phyloP scores from a whole-genome alignment of 108 stramenopile genomes.

The Fistulifera pelliculosa region DNA sequence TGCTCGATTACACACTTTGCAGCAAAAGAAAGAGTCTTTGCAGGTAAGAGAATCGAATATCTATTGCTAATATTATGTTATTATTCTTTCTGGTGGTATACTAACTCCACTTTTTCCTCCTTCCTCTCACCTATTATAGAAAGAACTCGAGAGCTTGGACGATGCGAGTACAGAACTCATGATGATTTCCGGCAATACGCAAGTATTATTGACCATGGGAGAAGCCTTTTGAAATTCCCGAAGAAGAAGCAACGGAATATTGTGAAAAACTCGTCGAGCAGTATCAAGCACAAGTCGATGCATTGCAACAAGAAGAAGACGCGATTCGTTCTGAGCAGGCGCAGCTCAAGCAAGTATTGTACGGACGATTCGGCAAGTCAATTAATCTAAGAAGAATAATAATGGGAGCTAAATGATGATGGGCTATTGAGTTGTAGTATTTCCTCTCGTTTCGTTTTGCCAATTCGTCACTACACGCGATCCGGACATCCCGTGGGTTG shows the following conservation, averaged over 20 bases:
- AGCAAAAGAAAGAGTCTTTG: slow-evolving; percentile 9
- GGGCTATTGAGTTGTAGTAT: no score
- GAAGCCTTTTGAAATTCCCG: slow-evolving; percentile 78
- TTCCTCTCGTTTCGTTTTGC: neutral
- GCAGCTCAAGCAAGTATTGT: slow-evolving; percentile 70
- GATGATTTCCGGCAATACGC: slow-evolving; percentile 71
- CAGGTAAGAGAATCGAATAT: slow-evolving; percentile 54
- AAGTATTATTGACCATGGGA: slow-evolving; percentile 64
- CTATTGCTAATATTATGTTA: no score
- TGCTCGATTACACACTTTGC: slow-evolving; percentile 55
- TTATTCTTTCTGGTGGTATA: no score
- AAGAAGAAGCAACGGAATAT: slow-evolving; percentile 83
- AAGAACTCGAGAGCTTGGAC: slow-evolving; percentile 75
- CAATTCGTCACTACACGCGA: slow-evolving; percentile 31
- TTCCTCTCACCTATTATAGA: slow-evolving; percentile 24
- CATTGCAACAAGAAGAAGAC: slow-evolving; percentile 51
- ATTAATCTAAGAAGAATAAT: slow-evolving; percentile 72
- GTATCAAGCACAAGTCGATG: slow-evolving; percentile 52
- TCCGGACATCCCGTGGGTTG: slow-evolving; percentile 75
- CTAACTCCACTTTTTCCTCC: neutral
- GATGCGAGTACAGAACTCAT: slow-evolving; percentile 93
- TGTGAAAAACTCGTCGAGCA: slow-evolving; percentile 81
- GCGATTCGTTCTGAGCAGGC: slow-evolving; percentile 62
- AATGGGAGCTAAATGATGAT: neutral
- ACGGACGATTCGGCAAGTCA: slow-evolving; percentile 81